Base-by-base conservation (phyloP, 805 yeast species). In the Barnettozyma siamensis region DNA sequence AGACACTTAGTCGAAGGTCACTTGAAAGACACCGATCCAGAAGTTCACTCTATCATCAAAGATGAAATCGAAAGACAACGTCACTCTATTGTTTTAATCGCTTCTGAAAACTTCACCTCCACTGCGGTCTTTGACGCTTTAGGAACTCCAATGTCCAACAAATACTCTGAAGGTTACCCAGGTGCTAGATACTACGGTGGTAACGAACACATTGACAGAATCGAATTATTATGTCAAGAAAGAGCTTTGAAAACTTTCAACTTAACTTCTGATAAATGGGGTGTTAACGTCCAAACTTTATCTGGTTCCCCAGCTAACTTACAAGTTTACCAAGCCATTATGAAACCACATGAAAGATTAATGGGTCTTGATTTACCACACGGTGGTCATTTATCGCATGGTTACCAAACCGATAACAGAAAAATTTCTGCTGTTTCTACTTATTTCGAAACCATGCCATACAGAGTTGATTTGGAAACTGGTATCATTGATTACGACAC, bases 131-230 rank as follows among this genome's bases (percentile, higher is more conserved):
- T 91, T 78, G 96, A 91, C 62, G 78, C 88, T 37, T 74, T 91
- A 58, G 98, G 98, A 50, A 84, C 96, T 21, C 95, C 87, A 62
- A 88, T 91, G 96, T 89, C 86, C 66, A 91, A 91, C 77, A 91
- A 91, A 72, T 91, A 91, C 70, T 88, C 97, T 10, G 99, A 91
- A 68, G 98, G 98, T 50, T 91, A 91, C 68, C 99, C 99, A 32
- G 96, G 96, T 52, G 95, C 88, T 49, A 80, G 99, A 65, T 91
- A 91, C 72, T 91, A 91, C 63, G 99, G 99, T 65, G 99, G 99
- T 64, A 91, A 91, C 62, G 88, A 91, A 67, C 83, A 79, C 68
- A 91, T 91, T 57, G 99, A 91, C 69, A 75, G 79, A 70, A 88
- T 87, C 58, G 99, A 91, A 72, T 65, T 78, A 12, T 69, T 91